Percentiles rank a stretch among this genome's conserved stretches.
These are phyloP conservation scores for Russula sp. DNA, from an alignment of 768 basidiomycete species.

Conservation along the genomic window DNA sequence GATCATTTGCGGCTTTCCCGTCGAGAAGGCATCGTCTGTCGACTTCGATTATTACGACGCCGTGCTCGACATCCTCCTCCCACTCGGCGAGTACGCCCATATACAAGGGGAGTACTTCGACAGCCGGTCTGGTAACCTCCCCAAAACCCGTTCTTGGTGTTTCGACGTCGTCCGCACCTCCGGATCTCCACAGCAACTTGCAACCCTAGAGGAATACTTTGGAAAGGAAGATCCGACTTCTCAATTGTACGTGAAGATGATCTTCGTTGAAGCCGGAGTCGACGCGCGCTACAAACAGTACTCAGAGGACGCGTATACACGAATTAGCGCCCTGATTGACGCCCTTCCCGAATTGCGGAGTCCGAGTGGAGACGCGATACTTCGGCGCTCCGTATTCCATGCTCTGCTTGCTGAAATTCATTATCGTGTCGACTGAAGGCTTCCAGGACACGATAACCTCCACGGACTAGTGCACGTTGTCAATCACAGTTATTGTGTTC, in stretches of 20 bases:
- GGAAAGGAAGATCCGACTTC: conserved; percentile 49
- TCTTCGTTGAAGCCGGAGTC: conserved; percentile 70
- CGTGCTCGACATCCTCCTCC: conserved; percentile 77
- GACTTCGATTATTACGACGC: conserved; percentile 56
- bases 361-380: conserved; percentile 32
- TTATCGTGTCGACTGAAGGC: conserved; percentile 41
- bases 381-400: conserved; percentile 67
- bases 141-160: conserved; percentile 98
- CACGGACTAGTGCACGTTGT: background rate
- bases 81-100: conserved; percentile 97
- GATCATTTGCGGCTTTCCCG: conserved; percentile 63
- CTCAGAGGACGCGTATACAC: conserved; percentile 65
- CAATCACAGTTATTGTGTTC: background rate
- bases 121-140: conserved; percentile 82
- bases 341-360: conserved; percentile 54
- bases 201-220: conserved; percentile 57
- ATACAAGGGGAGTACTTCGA: conserved; percentile 89
- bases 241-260: conserved; percentile 54
- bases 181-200: conserved; percentile 49
- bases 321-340: conserved; percentile 64
- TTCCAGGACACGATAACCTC: background rate
- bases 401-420: conserved; percentile 85
- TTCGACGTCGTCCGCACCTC: conserved; percentile 75
- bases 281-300: conserved; percentile 66
- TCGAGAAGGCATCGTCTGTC: conserved; percentile 37